phyloP scores from a whole-genome alignment of 2,329 filamentous ascomycete species.

The Aspergillus carbonarius region DNA sequence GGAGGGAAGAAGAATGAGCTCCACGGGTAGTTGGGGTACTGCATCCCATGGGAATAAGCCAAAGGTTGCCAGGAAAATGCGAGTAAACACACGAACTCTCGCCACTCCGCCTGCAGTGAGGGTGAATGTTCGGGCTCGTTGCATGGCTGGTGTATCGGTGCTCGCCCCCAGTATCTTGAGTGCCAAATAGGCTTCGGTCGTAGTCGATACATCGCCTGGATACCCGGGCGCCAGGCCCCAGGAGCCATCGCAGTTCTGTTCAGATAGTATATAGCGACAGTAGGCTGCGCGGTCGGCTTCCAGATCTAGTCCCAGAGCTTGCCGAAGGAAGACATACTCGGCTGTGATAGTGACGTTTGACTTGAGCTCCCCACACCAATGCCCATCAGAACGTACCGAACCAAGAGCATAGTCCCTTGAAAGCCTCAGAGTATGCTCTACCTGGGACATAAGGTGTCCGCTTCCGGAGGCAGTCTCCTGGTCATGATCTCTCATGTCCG shows the following conservation, averaged over 20 bases:
- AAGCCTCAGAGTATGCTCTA: neutral
- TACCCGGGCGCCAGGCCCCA: conserved; percentile 29
- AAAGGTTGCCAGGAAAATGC: conserved; percentile 31
- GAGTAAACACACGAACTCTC: conserved; percentile 33
- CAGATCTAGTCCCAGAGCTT: conserved; percentile 23
- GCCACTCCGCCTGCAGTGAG: conserved; percentile 28
- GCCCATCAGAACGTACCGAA: conserved; percentile 16
- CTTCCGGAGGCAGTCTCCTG: neutral
- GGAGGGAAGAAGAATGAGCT: conserved; percentile 34
- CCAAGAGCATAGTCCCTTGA: neutral
- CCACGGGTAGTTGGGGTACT: conserved; percentile 33
- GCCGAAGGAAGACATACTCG: conserved; percentile 28
- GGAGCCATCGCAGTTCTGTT: conserved; percentile 32
- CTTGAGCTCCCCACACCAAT: conserved; percentile 28
- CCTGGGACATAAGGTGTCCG: neutral
- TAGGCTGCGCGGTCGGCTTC: conserved; percentile 9
- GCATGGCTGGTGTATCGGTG: conserved; percentile 10
- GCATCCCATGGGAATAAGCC: conserved; percentile 37
- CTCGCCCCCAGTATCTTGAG: conserved; percentile 33
- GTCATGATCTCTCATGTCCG: neutral
- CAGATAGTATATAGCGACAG: conserved; percentile 14
- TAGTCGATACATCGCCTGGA: conserved; percentile 27
- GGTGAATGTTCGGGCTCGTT: conserved; percentile 25
- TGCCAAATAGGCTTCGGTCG: conserved; percentile 36
- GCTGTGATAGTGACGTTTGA: conserved; percentile 25